phyloP scores from a whole-genome alignment of 2,329 filamentous ascomycete genomes.

The Chaetomiaceae sp. region DNA sequence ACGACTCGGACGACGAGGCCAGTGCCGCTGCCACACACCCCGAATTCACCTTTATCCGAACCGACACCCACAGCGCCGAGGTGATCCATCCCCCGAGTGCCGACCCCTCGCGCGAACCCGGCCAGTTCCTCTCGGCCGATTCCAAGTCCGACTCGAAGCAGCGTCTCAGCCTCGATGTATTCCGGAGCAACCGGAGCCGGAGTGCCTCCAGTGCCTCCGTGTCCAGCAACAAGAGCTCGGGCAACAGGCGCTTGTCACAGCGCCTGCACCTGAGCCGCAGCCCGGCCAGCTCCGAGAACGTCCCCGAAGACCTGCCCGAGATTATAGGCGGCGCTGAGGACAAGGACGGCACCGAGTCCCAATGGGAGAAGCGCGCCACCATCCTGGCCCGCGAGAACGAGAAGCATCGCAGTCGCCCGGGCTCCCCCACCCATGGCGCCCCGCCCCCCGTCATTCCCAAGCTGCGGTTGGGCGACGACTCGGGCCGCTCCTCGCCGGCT shows the following conservation, averaged over 20 bases:
- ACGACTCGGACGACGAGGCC: slow-evolving; percentile 37
- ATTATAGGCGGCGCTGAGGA: slow-evolving; percentile 51
- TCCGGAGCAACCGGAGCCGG: slow-evolving; percentile 39
- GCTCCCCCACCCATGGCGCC: slow-evolving; percentile 32
- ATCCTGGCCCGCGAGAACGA: slow-evolving; percentile 67
- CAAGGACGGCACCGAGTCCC: slow-evolving; percentile 54
- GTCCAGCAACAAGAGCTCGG: slow-evolving; percentile 36
- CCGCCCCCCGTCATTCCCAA: slow-evolving; percentile 28
- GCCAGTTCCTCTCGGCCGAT: slow-evolving; percentile 25
- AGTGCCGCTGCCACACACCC: slow-evolving; percentile 43
- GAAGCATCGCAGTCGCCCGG: slow-evolving; percentile 39
- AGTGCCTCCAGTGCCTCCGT: slow-evolving; percentile 47
- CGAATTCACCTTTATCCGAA: slow-evolving; percentile 78
- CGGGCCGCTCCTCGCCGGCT: slow-evolving; percentile 22
- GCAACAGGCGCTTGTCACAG: slow-evolving; percentile 56
- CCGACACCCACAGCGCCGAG: slow-evolving; percentile 77
- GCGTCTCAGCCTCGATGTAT: slow-evolving; percentile 32
- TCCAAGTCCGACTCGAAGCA: slow-evolving; percentile 18
- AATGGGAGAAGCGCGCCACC: slow-evolving; percentile 94
- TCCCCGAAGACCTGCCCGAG: slow-evolving; percentile 75
- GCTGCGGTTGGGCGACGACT: slow-evolving; percentile 28
- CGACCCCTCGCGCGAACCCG: slow-evolving; percentile 18
- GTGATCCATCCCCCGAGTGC: slow-evolving; percentile 63
- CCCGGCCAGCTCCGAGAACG: slow-evolving; percentile 61
- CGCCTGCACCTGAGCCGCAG: slow-evolving; percentile 61